Percentiles rank a stretch among this genome's conserved stretches.
Conservation (phyloP, 257 asterid genomes). For the Scutellaria minor region DNA sequence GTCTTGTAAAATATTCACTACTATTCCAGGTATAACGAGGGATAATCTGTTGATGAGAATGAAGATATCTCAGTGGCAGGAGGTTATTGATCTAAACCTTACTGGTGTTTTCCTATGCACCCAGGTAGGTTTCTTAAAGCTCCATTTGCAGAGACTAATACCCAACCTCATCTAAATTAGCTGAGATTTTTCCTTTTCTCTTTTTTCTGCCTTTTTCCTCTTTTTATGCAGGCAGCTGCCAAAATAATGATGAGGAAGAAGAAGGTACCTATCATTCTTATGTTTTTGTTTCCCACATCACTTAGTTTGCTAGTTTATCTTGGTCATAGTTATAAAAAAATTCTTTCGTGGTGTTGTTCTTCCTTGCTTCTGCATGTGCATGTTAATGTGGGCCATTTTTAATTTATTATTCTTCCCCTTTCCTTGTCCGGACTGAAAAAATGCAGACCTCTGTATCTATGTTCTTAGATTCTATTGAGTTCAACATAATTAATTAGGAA, state of each 20-base stretch:
- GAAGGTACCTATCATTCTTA: conserved; percentile 56
- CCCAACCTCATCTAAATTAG: conserved; percentile 24
- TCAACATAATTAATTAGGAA: background rate
- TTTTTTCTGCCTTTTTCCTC: no score
- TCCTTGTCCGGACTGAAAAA: conserved; percentile 2
- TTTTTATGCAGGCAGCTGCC: conserved; percentile 80
- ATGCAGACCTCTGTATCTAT: background rate
- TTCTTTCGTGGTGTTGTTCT: background rate
- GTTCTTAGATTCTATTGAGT: background rate
- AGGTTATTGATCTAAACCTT: conserved; percentile 89
- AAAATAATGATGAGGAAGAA: conserved; percentile 93
- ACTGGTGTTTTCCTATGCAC: conserved; percentile 92
- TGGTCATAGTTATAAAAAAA: conserved; percentile 6
- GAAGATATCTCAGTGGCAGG: conserved; percentile 93
- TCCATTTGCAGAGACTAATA: conserved; percentile 6
- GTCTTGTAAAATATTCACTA: conserved; percentile 13
- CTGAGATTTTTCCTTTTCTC: conserved; percentile 16
- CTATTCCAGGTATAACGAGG: conserved; percentile 80
- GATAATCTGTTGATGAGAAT: conserved; percentile 93
- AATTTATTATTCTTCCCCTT: background rate
- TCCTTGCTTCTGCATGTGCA: background rate
- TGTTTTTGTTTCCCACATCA: background rate
- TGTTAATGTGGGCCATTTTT: background rate
- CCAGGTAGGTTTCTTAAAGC: conserved; percentile 55
- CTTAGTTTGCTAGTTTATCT: conserved; percentile 19